Percentiles rank a stretch among this genome's conserved stretches.
Evolutionary conservation across 441 rosid genomes (phyloP).

Genomic region (California macrophylla): DNA sequence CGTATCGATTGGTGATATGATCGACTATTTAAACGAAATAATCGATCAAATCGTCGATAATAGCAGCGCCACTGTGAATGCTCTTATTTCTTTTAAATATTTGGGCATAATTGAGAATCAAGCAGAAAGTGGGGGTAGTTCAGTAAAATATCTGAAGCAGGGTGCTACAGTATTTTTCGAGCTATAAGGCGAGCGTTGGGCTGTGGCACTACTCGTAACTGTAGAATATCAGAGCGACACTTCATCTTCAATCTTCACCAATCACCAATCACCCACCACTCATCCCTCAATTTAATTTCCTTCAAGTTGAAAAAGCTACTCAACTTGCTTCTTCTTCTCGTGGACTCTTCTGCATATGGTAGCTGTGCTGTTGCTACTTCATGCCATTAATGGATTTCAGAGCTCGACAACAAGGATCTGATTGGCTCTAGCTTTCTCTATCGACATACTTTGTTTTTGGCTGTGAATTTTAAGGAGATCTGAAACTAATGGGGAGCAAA

Average conservation of each 20-base stretch:
- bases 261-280: no score
- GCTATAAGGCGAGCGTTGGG: not conserved
- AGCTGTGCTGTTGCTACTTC: not conserved
- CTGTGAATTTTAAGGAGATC: not conserved
- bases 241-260: not conserved
- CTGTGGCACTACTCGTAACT: not conserved
- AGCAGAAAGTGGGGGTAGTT: not conserved
- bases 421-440: not conserved
- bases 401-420: not conserved
- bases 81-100: no score
- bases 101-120: not conserved
- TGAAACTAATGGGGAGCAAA: conserved; percentile 14
- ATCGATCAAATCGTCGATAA: no score
- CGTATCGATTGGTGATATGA: no score
- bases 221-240: not conserved
- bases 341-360: no score
- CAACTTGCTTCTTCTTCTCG: not conserved
- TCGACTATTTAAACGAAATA: no score
- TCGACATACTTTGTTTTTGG: not conserved
- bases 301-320: not conserved
- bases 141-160: not conserved
- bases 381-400: not conserved
- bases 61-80: no score
- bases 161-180: not conserved
- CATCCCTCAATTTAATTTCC: not conserved